phyloP scores from a whole-genome alignment of 306 rosid species.

The Pyrus communis region DNA sequence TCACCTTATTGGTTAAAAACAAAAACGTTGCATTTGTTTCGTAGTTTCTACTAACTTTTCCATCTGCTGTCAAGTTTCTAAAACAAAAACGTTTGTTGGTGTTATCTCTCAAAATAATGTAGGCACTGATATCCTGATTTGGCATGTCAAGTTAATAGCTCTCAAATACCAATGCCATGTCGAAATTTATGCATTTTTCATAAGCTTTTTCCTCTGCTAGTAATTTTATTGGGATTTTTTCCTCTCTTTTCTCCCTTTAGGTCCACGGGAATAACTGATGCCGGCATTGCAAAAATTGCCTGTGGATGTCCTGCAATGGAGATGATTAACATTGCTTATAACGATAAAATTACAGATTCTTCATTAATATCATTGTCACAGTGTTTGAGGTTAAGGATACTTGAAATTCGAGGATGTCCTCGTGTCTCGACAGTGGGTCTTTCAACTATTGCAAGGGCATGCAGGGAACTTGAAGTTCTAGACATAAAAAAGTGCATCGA shows the following conservation, averaged over 20 bases:
- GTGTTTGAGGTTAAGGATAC: constrained; percentile 38
- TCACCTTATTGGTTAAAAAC: background rate
- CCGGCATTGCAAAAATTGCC: constrained; percentile 46
- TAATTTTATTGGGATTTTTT: background rate
- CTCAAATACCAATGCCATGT: background rate
- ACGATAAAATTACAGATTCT: constrained; percentile 41
- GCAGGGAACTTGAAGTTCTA: constrained; percentile 44
- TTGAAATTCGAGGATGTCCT: constrained; percentile 58
- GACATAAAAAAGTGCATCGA: constrained; percentile 55
- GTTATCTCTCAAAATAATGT: too few species aligned
- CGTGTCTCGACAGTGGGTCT: constrained; percentile 46
- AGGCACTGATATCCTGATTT: too few species aligned
- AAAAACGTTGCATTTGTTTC: background rate
- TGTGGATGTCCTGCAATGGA: constrained; percentile 53
- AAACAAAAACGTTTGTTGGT: too few species aligned
- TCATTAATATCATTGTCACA: constrained; percentile 48
- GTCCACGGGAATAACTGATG: constrained; percentile 46
- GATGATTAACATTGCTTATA: constrained; percentile 55
- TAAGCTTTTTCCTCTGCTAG: background rate
- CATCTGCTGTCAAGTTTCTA: background rate
- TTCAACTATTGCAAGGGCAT: constrained; percentile 39
- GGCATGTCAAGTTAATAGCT: background rate
- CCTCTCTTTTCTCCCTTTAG: constrained; percentile 11
- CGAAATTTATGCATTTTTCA: background rate
- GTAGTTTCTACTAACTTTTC: background rate